These are phyloP conservation scores for Chlamydomonas urium DNA, from an alignment of 139 green algal genomes.

Conservation along the genomic window DNA sequence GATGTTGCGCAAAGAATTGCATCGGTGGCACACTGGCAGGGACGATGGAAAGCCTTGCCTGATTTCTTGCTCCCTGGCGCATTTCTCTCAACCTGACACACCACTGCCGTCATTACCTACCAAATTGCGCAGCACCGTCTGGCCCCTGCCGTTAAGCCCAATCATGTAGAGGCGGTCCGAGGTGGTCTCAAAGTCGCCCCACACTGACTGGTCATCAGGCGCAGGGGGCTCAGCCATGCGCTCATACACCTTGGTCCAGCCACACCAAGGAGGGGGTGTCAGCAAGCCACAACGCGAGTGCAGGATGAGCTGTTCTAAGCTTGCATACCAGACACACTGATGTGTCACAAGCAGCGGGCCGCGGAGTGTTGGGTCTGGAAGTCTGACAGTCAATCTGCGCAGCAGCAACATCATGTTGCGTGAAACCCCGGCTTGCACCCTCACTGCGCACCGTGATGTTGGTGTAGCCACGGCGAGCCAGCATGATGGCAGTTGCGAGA, in stretches of 20 bases:
- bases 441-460: conserved; percentile 26
- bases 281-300: not conserved
- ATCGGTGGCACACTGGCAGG: no score
- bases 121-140: conserved; percentile 12
- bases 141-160: conserved; percentile 38
- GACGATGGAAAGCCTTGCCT: no score
- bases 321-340: not conserved
- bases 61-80: no score
- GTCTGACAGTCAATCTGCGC: not conserved
- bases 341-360: not conserved
- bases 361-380: no score
- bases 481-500: conserved; percentile 44
- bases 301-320: not conserved
- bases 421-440: not conserved
- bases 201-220: conserved; percentile 23
- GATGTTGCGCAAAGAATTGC: no score
- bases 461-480: conserved; percentile 41
- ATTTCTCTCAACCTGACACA: not conserved
- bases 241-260: conserved; percentile 27
- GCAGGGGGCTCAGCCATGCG: conserved; percentile 22
- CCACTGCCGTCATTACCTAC: not conserved
- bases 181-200: conserved; percentile 28
- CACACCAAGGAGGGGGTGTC: not conserved
- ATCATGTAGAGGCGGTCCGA: conserved; percentile 46
- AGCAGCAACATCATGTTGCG: no score